Evolutionary conservation across 2,329 filamentous ascomycete genomes (phyloP).

Genomic region (Epichloe scottii): DNA sequence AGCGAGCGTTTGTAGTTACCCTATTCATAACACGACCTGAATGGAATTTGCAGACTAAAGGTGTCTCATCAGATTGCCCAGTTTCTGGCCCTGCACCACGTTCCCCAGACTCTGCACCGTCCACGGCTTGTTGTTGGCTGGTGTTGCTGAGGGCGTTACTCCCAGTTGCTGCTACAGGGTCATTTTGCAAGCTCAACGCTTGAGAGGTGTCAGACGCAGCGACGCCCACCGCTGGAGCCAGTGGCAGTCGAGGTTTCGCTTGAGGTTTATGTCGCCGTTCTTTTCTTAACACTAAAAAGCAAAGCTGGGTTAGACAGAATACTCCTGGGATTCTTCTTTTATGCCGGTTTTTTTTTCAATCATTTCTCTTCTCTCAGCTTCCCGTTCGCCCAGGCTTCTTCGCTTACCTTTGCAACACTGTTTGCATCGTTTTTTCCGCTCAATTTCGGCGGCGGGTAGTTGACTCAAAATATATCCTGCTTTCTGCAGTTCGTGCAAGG

Average conservation of each 20-base stretch:
- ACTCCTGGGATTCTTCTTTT: background rate
- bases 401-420: slow-evolving; percentile 15
- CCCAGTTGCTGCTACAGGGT: background rate
- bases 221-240: background rate
- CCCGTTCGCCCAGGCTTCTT: background rate
- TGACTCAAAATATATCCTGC: slow-evolving; percentile 16
- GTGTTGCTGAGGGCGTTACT: background rate
- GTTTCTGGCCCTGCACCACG: background rate
- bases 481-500: slow-evolving; percentile 10
- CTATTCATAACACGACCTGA: slow-evolving; percentile 15
- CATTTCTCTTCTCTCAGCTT: background rate
- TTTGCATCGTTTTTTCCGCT: slow-evolving; percentile 19
- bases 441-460: slow-evolving; percentile 14
- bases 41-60: slow-evolving; percentile 15
- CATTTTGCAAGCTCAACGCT: background rate
- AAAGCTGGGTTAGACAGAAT: background rate
- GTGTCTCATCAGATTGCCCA: background rate
- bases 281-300: background rate
- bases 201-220: background rate
- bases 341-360: background rate
- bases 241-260: background rate
- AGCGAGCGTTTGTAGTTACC: slow-evolving; percentile 8
- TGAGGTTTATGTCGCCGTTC: background rate
- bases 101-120: background rate
- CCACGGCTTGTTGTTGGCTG: background rate